Conservation (phyloP, 257 asterid genomes). For the Fraxinus excelsior region DNA sequence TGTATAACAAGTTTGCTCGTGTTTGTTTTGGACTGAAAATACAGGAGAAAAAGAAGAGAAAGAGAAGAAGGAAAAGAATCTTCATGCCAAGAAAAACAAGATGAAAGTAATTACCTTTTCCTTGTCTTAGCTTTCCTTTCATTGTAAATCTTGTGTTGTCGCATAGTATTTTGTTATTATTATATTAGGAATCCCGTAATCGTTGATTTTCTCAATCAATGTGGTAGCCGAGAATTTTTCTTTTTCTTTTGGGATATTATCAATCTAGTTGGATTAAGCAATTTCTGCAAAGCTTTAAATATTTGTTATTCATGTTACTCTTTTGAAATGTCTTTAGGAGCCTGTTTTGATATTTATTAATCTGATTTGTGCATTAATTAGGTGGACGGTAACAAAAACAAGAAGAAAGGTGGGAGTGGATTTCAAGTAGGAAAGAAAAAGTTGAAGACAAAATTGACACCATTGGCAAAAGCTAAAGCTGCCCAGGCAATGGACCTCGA, state of each 20-base stretch:
- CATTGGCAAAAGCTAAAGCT: constrained; percentile 93
- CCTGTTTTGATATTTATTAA: neutral
- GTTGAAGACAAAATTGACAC: constrained; percentile 82
- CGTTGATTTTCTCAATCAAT: constrained; percentile 1
- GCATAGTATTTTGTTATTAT: neutral
- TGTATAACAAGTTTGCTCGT: neutral
- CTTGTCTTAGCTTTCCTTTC: neutral
- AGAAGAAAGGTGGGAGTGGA: constrained; percentile 68
- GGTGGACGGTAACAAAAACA: constrained; percentile 86
- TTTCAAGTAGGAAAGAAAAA: constrained; percentile 96
- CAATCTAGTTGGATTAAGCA: neutral
- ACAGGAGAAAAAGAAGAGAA: constrained; percentile 73
- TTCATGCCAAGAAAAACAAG: constrained; percentile 83
- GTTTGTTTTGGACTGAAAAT: constrained; percentile 17
- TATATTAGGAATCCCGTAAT: neutral
- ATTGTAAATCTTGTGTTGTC: neutral
- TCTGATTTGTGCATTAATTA: constrained; percentile 35
- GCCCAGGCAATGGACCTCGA: constrained; percentile 98
- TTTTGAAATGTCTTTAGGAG: neutral
- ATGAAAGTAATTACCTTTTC: constrained; percentile 67
- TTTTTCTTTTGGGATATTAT: neutral
- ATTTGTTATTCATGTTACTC: neutral
- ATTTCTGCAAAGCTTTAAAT: neutral
- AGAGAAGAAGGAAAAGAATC: constrained; percentile 70
- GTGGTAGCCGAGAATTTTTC: neutral